A percentile compares a stretch with the other conserved stretches of the same genome.
These are phyloP conservation scores for Sarocladiaceae sp. DNA, from an alignment of 2,329 filamentous ascomycete species.

Conservation along the genomic window DNA sequence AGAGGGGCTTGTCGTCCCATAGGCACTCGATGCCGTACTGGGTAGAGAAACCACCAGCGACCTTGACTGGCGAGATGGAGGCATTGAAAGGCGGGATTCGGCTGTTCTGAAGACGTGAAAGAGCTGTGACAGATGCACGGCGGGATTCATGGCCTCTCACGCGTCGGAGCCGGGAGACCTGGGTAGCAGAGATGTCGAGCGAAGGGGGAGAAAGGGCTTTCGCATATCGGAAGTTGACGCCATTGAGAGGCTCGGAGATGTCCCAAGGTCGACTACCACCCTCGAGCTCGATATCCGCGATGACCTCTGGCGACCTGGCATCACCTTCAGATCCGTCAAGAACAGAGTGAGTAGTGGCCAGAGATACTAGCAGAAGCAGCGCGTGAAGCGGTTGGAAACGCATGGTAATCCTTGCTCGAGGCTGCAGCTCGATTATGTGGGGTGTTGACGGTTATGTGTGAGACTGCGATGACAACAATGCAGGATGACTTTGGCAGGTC, in stretches of 20 bases:
- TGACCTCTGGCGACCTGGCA: too few relatives aligned
- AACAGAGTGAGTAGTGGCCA: too few relatives aligned
- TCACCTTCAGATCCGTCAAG: too few relatives aligned
- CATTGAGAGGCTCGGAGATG: constrained; percentile 25
- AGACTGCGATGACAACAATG: too few relatives aligned
- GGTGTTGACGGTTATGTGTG: too few relatives aligned
- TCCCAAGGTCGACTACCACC: too few relatives aligned
- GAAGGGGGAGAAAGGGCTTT: constrained; percentile 21
- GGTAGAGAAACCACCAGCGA: constrained; percentile 30
- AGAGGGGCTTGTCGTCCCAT: constrained; percentile 32
- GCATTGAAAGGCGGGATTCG: not conserved
- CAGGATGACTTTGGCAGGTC: too few relatives aligned
- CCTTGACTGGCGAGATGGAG: constrained; percentile 8
- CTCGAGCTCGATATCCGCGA: too few relatives aligned
- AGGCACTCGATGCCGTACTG: constrained; percentile 35
- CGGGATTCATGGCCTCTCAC: constrained; percentile 18
- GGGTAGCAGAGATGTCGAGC: constrained; percentile 21
- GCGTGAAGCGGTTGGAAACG: too few relatives aligned
- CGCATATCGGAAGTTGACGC: constrained; percentile 29
- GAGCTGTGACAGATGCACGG: constrained; percentile 24
- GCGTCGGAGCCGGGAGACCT: constrained; percentile 27
- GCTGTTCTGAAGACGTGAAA: constrained; percentile 14
- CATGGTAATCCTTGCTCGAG: too few relatives aligned
- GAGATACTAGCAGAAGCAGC: too few relatives aligned
- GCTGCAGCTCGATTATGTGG: too few relatives aligned